These are phyloP conservation scores for Lachnellula subtilissima DNA, from an alignment of 2,329 filamentous ascomycete genomes.

Conservation along the genomic window DNA sequence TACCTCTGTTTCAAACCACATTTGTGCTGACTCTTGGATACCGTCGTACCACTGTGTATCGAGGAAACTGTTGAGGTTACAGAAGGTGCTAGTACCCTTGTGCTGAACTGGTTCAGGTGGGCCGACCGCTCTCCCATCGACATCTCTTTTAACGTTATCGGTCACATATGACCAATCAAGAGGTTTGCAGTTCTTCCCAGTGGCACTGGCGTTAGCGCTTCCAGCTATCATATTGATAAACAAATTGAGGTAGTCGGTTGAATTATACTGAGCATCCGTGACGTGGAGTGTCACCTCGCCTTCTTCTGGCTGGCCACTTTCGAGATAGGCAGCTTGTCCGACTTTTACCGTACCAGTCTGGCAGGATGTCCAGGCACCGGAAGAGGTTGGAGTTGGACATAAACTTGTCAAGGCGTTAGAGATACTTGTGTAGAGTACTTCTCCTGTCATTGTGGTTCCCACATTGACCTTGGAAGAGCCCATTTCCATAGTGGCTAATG, in stretches of 20 bases:
- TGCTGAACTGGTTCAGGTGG: not conserved
- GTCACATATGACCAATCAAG: not conserved
- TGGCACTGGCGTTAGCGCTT: not conserved
- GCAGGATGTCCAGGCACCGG: not conserved
- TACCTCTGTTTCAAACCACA: not conserved
- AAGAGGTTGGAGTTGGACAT: not conserved
- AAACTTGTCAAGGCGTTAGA: not conserved
- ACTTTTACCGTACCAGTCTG: not conserved
- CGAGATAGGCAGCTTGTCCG: not conserved
- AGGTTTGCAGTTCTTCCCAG: not conserved
- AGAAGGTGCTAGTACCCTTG: not conserved
- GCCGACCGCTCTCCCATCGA: not conserved
- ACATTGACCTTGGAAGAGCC: not conserved
- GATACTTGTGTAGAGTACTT: not conserved
- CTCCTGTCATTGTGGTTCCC: not conserved
- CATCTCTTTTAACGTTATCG: not conserved
- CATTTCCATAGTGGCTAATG: not conserved
- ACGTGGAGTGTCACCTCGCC: not conserved
- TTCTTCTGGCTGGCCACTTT: not conserved
- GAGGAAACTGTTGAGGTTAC: not conserved
- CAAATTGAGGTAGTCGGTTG: not conserved
- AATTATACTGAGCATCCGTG: constrained; percentile 1
- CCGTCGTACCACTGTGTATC: not conserved
- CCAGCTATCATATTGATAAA: constrained; percentile 1
- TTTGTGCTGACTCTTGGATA: not conserved